Base-by-base conservation (phyloP, 345 rosid genomes). In the Bruguiera gymnorhiza region DNA sequence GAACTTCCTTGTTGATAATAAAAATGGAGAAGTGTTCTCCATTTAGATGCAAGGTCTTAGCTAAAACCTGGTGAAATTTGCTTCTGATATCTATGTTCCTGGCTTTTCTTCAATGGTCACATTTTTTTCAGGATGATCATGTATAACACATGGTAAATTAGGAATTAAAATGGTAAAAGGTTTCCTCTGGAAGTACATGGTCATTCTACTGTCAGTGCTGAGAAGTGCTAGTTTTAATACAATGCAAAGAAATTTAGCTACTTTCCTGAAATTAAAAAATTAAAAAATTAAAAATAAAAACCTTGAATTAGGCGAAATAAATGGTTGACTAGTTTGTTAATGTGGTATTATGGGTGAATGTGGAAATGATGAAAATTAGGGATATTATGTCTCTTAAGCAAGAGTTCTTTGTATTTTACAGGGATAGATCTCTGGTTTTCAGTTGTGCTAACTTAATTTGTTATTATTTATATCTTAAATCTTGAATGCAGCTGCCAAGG, bases 401-500 rank as follows among this genome's bases (percentile, higher is more conserved):
- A 36, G 9, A 36, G 43, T 36, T 8, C 43, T 8, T 9, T 36
- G 11, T 36, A 8, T 36, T 8, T 36, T 1, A 7, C 56, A 19
- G 29, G 62, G 50, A 63, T 56, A 24, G 15, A 21, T 21, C 23
- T 26, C 43, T 21, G 26, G 37, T 43, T 71, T 29, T 61, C 54
- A 4, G 6, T 26, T 29, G 37, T 65, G 58, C 61, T 69, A 50
- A 52, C 55, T 66, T 36, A 1, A 73, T 65, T 68, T 71, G 16
- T 21, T 63, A 19, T 73, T 55, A 39, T 67, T 65, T 37, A 48
- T 68, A 20, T 75, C 29, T 29, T 77, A 71, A 63, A 73, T 78
- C 71, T 67, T 65, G 23, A 75, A 64, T 83, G 77, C 84, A 94
- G 97, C 73, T 80, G 65, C 82, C 77, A 74, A 83, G 77, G 79